phyloP scores from a whole-genome alignment of 352 stramenopile species.

The Globisporangium perplexum region DNA sequence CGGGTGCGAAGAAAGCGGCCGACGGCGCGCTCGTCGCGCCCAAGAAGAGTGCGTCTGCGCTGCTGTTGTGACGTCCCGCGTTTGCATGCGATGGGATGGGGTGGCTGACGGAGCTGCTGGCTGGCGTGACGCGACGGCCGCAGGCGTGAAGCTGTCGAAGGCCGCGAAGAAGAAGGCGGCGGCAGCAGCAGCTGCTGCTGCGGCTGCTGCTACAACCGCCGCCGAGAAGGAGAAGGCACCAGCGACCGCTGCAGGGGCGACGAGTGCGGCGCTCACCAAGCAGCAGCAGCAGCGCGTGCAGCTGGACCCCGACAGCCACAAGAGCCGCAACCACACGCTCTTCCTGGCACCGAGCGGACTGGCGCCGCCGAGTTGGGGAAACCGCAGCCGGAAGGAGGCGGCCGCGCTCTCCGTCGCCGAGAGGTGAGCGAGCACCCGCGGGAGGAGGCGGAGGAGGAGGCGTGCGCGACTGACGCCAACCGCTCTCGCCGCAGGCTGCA shows the following conservation, averaged over 20 bases:
- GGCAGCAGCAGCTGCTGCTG: conserved; percentile 18
- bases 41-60: conserved; percentile 5
- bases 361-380: conserved; percentile 23
- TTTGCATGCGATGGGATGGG: background rate
- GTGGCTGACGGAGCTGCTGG: conserved; percentile 1
- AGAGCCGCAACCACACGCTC: conserved; percentile 69
- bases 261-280: background rate
- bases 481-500: conserved; percentile 36
- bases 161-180: conserved; percentile 23
- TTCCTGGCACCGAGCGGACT: conserved; percentile 34
- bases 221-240: conserved; percentile 12
- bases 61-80: background rate
- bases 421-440: conserved; percentile 1
- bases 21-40: background rate
- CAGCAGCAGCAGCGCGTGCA: conserved; percentile 8
- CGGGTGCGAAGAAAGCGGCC: background rate
- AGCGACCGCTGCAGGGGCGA: background rate
- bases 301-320: conserved; percentile 49
- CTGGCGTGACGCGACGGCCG: conserved; percentile 3
- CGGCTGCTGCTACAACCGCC: too few relatives aligned
- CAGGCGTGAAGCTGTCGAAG: conserved; percentile 27
- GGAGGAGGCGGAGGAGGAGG: background rate
- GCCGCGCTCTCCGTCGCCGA: conserved; percentile 24
- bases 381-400: conserved; percentile 15
- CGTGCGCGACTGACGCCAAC: background rate